A percentile compares a stretch with the other conserved stretches of the same genome.
phyloP scores from a whole-genome alignment of 2,329 filamentous ascomycete species.

The Claviceps lovelessii region DNA sequence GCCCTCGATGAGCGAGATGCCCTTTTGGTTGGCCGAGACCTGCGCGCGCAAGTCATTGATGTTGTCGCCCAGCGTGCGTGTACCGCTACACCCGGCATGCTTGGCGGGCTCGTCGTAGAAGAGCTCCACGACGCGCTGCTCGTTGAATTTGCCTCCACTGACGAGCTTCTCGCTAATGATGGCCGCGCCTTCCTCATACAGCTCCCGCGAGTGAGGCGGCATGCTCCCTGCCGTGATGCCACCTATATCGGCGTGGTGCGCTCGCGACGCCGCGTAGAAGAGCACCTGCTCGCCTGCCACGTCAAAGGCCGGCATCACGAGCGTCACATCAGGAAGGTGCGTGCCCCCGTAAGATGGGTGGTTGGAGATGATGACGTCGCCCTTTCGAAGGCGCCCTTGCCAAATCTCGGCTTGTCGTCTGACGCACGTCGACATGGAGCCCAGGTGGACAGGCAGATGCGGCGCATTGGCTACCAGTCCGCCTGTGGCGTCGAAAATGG shows the following conservation, averaged over 20 bases:
- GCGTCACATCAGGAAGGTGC: conserved; percentile 69
- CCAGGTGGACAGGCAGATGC: conserved; percentile 66
- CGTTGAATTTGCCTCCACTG: conserved; percentile 62
- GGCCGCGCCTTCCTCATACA: conserved; percentile 48
- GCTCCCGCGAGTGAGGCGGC: conserved; percentile 56
- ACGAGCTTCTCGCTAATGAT: conserved; percentile 57
- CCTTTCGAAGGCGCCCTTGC: conserved; percentile 60
- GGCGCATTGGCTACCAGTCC: conserved; percentile 67
- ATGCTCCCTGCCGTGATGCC: conserved; percentile 70
- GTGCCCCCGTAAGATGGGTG: conserved; percentile 75
- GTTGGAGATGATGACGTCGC: conserved; percentile 72
- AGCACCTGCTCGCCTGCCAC: conserved; percentile 51
- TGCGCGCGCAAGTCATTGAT: conserved; percentile 74
- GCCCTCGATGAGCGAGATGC: conserved; percentile 63
- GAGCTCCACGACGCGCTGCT: conserved; percentile 58
- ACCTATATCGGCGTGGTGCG: conserved; percentile 75
- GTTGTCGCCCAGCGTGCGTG: conserved; percentile 65
- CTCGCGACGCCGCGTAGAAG: conserved; percentile 68
- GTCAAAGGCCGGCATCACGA: conserved; percentile 66
- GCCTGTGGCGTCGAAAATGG: conserved; percentile 61
- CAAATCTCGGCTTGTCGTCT: conserved; percentile 66
- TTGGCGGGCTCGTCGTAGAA: conserved; percentile 60
- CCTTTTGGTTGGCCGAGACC: conserved; percentile 72
- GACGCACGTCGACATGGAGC: conserved; percentile 72
- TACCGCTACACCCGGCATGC: conserved; percentile 63